Base-by-base conservation (phyloP, 2,329 filamentous ascomycete genomes). In the Xylaria sp. region DNA sequence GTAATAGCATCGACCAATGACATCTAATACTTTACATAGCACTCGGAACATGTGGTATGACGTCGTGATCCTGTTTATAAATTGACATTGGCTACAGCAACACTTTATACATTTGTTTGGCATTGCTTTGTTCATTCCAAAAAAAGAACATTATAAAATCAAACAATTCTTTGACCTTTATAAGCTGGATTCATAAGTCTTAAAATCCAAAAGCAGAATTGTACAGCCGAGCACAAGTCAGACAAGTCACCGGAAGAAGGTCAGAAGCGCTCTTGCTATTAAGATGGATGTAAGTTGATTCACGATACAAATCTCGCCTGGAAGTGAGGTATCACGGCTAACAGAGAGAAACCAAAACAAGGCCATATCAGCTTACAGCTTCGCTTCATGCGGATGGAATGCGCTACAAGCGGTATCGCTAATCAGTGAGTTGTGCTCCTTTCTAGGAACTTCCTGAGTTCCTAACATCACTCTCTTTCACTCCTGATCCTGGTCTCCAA, bases 321-420 rank as follows among this genome's bases (percentile, higher is more conserved):
- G 12, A 18, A 21, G 16, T 1, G 2, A n/a, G 0, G 12, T 21
- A n/a, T 29, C 5, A 21, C 27, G 21, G 37, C 55, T 65, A 29
- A 65, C 55, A 3, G 23, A 10, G 4, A 21, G 18, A 16, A 47
- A 27, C 5, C 8, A 1, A 40, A 29, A 23, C 16, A 51, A 88
- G 85, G 81, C 84, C 65, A 79, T 86, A 71, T 82, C 84, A 63
- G 75, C 81, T 16, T 88, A 86, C 76, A 84, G 81, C 73, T 83
- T 85, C 77, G 82, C 82, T 57, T 86, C 85, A 64, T 80, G 86
- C 54, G 83, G 80, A 73, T 88, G 86, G 86, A 80, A 87, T 63
- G 71, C 79, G 44, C 73, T 81, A 9, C 86, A 88, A 75, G 83
- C 82, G 10, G 25, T 84, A 1, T 82, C 85, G 1, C 79, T 86